Conservation (phyloP, 2,329 filamentous ascomycete species). For the Hymenoscyphus scutula region DNA sequence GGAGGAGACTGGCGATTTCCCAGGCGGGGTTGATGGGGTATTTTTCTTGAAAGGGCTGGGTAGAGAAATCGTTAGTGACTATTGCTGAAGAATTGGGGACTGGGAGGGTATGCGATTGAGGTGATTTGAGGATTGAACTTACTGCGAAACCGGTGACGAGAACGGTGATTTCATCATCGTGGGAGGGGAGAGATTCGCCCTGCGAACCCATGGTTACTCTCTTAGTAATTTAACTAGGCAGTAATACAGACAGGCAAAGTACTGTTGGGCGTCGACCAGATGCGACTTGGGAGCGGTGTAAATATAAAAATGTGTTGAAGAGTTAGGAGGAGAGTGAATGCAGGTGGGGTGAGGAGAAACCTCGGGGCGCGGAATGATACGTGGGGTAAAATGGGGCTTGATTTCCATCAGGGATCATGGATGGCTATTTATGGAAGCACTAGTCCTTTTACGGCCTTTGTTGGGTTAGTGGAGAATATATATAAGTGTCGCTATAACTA, state of each 20-base stretch:
- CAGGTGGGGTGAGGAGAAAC: no score
- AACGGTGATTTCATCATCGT: slow-evolving; percentile 18
- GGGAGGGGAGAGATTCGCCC: slow-evolving; percentile 4
- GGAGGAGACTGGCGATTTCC: slow-evolving; percentile 71
- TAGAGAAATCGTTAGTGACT: background rate
- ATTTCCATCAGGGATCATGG: no score
- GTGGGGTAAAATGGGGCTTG: no score
- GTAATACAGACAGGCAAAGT: background rate
- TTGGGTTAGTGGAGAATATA: no score
- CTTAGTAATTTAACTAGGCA: background rate
- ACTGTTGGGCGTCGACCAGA: background rate
- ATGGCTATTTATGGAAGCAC: no score
- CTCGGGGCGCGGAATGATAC: no score
- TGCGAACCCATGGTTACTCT: slow-evolving; percentile 16
- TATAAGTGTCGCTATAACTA: no score
- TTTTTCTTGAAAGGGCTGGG: slow-evolving; percentile 74
- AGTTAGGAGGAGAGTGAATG: no score
- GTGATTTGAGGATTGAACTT: slow-evolving; percentile 32
- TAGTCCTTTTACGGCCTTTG: no score
- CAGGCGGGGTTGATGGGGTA: slow-evolving; percentile 76
- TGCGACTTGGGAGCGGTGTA: background rate
- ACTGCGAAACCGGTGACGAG: slow-evolving; percentile 63
- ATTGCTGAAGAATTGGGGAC: background rate
- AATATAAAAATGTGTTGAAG: background rate
- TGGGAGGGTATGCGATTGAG: background rate